phyloP scores from a whole-genome alignment of 176 grass and related monocot species.

The Carex pumila region DNA sequence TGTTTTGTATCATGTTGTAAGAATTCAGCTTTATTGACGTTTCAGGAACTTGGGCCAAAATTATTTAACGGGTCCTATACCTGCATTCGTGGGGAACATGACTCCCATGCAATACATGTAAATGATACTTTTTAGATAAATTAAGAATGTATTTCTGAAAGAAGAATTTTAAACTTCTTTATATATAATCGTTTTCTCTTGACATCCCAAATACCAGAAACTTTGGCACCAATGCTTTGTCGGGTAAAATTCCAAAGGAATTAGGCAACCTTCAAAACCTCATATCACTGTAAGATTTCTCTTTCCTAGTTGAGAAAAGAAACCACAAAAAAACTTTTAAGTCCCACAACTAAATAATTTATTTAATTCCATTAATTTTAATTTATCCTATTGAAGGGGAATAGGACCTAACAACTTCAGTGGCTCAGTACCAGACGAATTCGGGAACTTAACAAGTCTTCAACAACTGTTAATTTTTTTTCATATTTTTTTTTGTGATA shows the following conservation, averaged over 20 bases:
- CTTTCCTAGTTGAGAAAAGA: not conserved
- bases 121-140: not conserved
- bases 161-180: not conserved
- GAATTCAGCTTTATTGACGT: constrained; percentile 7
- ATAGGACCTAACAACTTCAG: constrained; percentile 66
- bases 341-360: not conserved
- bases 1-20: not conserved
- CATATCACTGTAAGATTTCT: constrained; percentile 40
- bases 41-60: constrained; percentile 52
- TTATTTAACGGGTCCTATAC: constrained; percentile 63
- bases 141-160: not conserved
- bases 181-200: not conserved
- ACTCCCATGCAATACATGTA: constrained; percentile 66
- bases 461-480: constrained; percentile 32
- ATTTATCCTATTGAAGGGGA: constrained; percentile 9
- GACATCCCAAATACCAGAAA: constrained; percentile 23
- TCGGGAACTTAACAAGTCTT: constrained; percentile 60
- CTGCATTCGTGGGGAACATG: constrained; percentile 57
- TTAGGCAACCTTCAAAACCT: constrained; percentile 66
- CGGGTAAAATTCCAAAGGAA: constrained; percentile 70
- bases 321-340: not conserved
- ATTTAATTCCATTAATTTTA: not conserved
- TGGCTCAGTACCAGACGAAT: constrained; percentile 51
- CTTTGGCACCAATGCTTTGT: constrained; percentile 66
- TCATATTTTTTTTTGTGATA: not conserved